Percentiles rank a stretch among this genome's conserved stretches.
Conservation (phyloP, 352 stramenopile species). For the Globisporangium sylvaticum region DNA sequence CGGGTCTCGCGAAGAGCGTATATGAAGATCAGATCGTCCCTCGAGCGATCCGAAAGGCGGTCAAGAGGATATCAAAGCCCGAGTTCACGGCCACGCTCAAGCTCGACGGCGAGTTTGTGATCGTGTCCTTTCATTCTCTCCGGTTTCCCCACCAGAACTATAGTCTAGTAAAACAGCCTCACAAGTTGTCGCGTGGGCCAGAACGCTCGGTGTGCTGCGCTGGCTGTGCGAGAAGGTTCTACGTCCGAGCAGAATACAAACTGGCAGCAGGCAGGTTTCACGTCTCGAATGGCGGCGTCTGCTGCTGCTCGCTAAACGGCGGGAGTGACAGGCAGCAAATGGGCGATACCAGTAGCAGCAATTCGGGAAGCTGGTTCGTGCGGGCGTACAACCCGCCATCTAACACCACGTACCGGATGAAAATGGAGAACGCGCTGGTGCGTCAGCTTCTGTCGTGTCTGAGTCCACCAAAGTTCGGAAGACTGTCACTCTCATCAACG, state of each 20-base stretch:
- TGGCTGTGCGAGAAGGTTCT: slow-evolving; percentile 47
- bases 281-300: slow-evolving; percentile 31
- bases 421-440: slow-evolving; percentile 41
- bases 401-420: slow-evolving; percentile 49
- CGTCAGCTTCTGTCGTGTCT: slow-evolving; percentile 33
- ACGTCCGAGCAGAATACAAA: slow-evolving; percentile 32
- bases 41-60: slow-evolving; percentile 27
- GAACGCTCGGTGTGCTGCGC: slow-evolving; percentile 31
- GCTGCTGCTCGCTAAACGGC: slow-evolving; percentile 40
- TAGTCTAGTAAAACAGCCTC: neutral
- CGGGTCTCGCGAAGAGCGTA: slow-evolving; percentile 23
- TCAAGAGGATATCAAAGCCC: slow-evolving; percentile 30
- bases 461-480: neutral
- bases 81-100: slow-evolving; percentile 40
- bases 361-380: slow-evolving; percentile 45
- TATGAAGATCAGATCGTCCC: slow-evolving; percentile 27
- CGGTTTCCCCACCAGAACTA: slow-evolving; percentile 14
- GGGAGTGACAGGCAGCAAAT: slow-evolving; percentile 10
- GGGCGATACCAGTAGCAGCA: neutral
- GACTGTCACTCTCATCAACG: slow-evolving; percentile 7
- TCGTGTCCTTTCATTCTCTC: slow-evolving; percentile 59
- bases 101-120: slow-evolving; percentile 53
- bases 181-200: neutral
- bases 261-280: slow-evolving; percentile 21
- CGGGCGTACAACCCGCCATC: slow-evolving; percentile 59